Evolutionary conservation across 768 basidiomycete species (phyloP).

Genomic region (Lactarius deliciosus): DNA sequence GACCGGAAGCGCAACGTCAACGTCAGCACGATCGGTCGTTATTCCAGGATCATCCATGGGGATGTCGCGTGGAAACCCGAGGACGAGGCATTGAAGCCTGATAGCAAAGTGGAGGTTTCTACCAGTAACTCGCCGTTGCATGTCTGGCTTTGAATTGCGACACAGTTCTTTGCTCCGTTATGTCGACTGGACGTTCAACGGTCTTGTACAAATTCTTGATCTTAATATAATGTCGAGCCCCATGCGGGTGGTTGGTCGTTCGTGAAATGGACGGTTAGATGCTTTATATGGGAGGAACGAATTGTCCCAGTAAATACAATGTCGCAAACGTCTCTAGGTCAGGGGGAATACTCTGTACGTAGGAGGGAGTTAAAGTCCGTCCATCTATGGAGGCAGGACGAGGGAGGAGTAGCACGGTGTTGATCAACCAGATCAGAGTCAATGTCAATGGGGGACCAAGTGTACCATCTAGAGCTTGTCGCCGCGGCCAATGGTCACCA

Average conservation of each 20-base stretch:
- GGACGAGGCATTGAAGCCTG: slow-evolving; percentile 4
- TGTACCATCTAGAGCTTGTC: slow-evolving; percentile 37
- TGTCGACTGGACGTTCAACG: background rate
- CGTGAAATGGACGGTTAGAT: background rate
- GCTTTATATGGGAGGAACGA: background rate
- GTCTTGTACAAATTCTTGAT: background rate
- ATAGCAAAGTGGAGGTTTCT: slow-evolving; percentile 13
- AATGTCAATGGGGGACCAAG: background rate
- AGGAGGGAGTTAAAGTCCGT: background rate
- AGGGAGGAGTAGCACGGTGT: background rate
- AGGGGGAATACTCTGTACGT: slow-evolving; percentile 1
- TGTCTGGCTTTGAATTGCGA: slow-evolving; percentile 1
- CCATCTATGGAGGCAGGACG: background rate
- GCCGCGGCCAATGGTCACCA: slow-evolving; percentile 61
- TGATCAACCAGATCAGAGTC: background rate
- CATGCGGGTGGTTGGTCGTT: background rate
- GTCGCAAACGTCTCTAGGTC: background rate
- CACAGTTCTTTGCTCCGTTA: background rate
- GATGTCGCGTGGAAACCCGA: slow-evolving; percentile 15
- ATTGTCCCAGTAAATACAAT: background rate
- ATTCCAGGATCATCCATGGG: slow-evolving; percentile 2
- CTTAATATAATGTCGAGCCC: background rate
- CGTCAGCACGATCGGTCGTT: slow-evolving; percentile 12
- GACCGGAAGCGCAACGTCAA: slow-evolving; percentile 17
- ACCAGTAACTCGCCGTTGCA: slow-evolving; percentile 16